phyloP scores from a whole-genome alignment of 768 basidiomycete genomes.

The Kwoniella bestiolae region DNA sequence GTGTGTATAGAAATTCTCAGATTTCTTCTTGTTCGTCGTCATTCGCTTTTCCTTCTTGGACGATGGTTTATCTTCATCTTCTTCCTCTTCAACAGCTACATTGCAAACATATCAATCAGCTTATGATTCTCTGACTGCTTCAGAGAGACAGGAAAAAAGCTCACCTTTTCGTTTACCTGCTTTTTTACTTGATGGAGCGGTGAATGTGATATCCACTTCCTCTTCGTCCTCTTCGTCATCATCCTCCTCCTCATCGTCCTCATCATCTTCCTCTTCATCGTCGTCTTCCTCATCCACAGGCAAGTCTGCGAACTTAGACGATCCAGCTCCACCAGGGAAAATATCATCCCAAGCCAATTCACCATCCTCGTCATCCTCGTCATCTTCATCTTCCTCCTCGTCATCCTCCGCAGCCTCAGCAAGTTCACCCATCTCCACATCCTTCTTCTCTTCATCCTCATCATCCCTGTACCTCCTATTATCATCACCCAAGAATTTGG shows the following conservation, averaged over 20 bases:
- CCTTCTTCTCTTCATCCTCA: constrained; percentile 47
- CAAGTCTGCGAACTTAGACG: constrained; percentile 56
- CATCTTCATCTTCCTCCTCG: constrained; percentile 59
- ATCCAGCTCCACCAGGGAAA: constrained; percentile 65
- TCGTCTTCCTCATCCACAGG: constrained; percentile 46
- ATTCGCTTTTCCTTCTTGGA: constrained; percentile 74
- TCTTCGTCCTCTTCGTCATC: constrained; percentile 47
- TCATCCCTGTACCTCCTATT: constrained; percentile 64
- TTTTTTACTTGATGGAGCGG: constrained; percentile 32
- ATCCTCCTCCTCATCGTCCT: constrained; percentile 34
- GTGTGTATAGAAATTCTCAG: constrained; percentile 82
- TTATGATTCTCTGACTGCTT: neutral
- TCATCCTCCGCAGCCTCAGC: constrained; percentile 49
- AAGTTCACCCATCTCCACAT: constrained; percentile 53
- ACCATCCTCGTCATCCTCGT: constrained; percentile 51
- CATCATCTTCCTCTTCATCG: constrained; percentile 52
- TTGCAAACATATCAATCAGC: too few species aligned
- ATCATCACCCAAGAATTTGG: constrained; percentile 82
- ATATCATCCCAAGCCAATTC: constrained; percentile 83
- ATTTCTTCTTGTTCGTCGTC: constrained; percentile 95
- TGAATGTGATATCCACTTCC: constrained; percentile 32
- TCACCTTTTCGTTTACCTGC: constrained; percentile 46
- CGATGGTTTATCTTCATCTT: constrained; percentile 60
- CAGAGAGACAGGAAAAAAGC: neutral
- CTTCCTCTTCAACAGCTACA: constrained; percentile 55